Conservation (phyloP, 495 filamentous ascomycete species). For the Neurospora sp. region DNA sequence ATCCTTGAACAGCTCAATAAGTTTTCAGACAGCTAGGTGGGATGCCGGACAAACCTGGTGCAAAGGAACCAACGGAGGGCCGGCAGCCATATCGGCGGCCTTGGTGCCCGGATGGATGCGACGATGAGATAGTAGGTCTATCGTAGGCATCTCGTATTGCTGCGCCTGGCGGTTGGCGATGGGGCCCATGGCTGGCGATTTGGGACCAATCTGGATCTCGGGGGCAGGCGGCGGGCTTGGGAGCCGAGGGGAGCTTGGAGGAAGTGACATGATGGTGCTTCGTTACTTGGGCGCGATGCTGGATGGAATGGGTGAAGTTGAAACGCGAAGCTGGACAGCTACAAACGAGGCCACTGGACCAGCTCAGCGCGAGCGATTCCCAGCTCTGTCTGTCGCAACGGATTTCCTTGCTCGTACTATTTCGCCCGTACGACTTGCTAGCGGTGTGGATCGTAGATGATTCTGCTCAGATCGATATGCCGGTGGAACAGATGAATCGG, state of each 20-base stretch:
- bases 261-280: conserved; percentile 40
- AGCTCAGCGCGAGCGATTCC: background rate
- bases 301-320: background rate
- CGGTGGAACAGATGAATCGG: background rate
- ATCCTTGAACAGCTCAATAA: background rate
- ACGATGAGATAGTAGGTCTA: conserved; percentile 52
- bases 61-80: conserved; percentile 78
- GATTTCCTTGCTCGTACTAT: background rate
- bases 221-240: conserved; percentile 83
- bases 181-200: conserved; percentile 60
- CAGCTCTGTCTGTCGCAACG: background rate
- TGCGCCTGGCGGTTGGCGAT: conserved; percentile 39
- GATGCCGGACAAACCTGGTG: conserved; percentile 50
- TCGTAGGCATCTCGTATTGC: conserved; percentile 49
- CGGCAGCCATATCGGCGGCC: conserved; percentile 79
- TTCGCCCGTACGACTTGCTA: background rate
- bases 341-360: background rate
- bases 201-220: conserved; percentile 80
- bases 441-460: background rate
- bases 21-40: background rate
- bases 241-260: conserved; percentile 74
- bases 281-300: background rate
- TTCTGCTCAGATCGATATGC: background rate
- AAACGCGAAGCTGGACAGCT: background rate
- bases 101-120: conserved; percentile 89